A percentile compares a stretch with the other conserved stretches of the same genome.
These are phyloP conservation scores for Colletotrichum salicis DNA, from an alignment of 2,329 filamentous ascomycete genomes.

Conservation along the genomic window DNA sequence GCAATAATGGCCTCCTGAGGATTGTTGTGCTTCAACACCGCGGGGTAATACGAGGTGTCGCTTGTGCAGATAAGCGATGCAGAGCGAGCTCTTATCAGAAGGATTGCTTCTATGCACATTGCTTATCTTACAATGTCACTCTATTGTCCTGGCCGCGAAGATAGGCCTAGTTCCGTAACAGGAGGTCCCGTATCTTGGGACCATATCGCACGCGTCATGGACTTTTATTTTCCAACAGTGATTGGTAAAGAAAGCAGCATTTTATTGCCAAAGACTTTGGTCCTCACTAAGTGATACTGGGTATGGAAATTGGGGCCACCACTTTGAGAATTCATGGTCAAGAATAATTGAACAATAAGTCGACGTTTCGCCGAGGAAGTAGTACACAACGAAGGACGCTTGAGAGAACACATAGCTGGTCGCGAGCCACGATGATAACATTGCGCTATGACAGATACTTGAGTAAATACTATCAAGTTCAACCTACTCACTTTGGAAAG, in stretches of 20 bases:
- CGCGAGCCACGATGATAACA: too few relatives aligned
- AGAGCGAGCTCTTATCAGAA: slow-evolving; percentile 6
- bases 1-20: too few relatives aligned
- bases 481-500: too few relatives aligned
- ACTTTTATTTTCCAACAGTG: background rate
- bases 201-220: background rate
- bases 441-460: too few relatives aligned
- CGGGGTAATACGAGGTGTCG: background rate
- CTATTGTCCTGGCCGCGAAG: background rate
- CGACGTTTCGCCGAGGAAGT: too few relatives aligned
- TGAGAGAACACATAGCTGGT: too few relatives aligned
- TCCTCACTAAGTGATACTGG: too few relatives aligned
- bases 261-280: background rate
- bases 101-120: background rate
- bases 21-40: background rate
- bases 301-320: too few relatives aligned
- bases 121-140: slow-evolving; percentile 15
- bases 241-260: background rate
- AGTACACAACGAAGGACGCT: too few relatives aligned
- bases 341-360: too few relatives aligned
- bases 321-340: too few relatives aligned
- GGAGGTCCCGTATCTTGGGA: background rate
- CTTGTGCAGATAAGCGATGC: background rate
- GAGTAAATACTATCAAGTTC: too few relatives aligned
- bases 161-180: background rate